Base-by-base conservation (phyloP, 768 basidiomycete genomes). In the Hericium rajendrae region DNA sequence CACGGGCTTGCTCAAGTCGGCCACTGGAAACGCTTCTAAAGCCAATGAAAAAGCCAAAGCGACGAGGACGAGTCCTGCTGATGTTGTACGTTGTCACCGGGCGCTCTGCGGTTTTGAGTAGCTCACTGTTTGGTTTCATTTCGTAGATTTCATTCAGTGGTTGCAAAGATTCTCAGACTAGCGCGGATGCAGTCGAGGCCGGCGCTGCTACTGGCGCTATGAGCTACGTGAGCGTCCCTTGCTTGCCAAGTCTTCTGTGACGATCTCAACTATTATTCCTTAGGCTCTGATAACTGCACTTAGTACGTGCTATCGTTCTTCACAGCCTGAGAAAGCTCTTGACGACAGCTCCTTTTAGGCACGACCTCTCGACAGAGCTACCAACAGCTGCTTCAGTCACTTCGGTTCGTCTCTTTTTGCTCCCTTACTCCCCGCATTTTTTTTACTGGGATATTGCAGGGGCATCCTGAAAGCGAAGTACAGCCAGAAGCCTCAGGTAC, bases 111-210 rank as follows among this genome's bases (percentile, higher is more conserved):
- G 16, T 18, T 46, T 5, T 8, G 43, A 46, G 16, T 10, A 6
- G 20, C 43, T 46, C 10, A n/a, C 16, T 18, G n/a, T 18, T 18
- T 15, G n/a, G n/a, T 11, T n/a, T 46, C 20, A 20, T 16, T 18
- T 39, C 54, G 26, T 38, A 91, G 88, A 90, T 91, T 28, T 88
- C 87, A 6, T 91, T 84, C 82, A 85, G 85, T 66, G 88, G 88
- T 6, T 91, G 88, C 67, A 90, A 90, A 64, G 88, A 91, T 65
- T 79, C 83, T 2, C 88, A 91, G 67, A 91, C 89, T 18, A 90
- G 88, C 61, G 89, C 88, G 20, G 88, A 91, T 67, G 81, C 89
- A 1, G 72, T 79, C 51, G 87, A 90, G 66, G 77, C 78, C n/a
- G 87, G 86, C 3, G 68, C 76, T 46, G 84, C 80, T 8, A 87